Conservation (phyloP, 805 yeast species). For the Barnettozyma populi region DNA sequence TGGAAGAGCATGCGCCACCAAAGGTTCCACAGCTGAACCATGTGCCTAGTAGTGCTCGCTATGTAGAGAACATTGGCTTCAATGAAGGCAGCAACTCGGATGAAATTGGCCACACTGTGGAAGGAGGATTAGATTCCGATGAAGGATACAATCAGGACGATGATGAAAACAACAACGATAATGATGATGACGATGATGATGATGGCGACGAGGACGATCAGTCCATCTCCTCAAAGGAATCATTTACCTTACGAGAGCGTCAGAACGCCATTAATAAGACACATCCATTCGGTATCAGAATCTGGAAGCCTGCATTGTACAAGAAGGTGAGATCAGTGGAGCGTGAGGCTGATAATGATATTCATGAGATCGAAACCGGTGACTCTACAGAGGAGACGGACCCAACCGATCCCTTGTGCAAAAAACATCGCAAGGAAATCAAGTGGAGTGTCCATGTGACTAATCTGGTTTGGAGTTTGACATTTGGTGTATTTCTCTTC, state of each 20-base stretch:
- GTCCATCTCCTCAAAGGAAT: conserved; percentile 59
- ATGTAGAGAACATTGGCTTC: background rate
- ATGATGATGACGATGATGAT: conserved; percentile 15
- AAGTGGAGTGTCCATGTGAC: conserved; percentile 59
- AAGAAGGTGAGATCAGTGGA: conserved; percentile 91
- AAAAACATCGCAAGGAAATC: conserved; percentile 31
- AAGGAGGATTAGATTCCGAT: background rate
- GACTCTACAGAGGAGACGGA: conserved; percentile 1
- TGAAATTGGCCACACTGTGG: background rate
- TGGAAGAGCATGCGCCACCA: conserved; percentile 1
- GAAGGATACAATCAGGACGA: conserved; percentile 1
- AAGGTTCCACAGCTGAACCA: conserved; percentile 5
- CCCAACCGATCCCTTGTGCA: background rate
- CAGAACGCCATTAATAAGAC: conserved; percentile 95
- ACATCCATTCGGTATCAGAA: conserved; percentile 96
- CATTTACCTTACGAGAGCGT: conserved; percentile 83
- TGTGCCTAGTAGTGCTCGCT: conserved; percentile 13
- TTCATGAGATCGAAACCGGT: conserved; percentile 57
- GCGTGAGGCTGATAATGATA: conserved; percentile 85
- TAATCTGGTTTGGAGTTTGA: conserved; percentile 66
- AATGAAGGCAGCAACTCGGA: background rate
- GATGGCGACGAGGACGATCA: conserved; percentile 27
- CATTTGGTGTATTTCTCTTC: conserved; percentile 64
- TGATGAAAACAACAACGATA: too few species aligned
- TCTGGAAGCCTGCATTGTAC: conserved; percentile 97